Base-by-base conservation (phyloP, 805 yeast genomes). In the Candida sonorensis region DNA sequence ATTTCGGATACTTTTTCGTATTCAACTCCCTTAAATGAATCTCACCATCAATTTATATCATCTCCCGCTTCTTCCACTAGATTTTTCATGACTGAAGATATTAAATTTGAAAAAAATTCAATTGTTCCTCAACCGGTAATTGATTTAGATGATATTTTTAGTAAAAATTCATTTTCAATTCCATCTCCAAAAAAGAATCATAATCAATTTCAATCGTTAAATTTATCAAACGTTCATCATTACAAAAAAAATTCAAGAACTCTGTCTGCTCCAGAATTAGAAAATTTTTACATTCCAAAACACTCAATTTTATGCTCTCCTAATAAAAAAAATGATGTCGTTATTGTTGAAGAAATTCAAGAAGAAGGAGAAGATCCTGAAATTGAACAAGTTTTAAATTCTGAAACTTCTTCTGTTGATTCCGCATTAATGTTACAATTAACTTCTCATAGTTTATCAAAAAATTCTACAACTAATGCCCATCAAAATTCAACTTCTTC, bases 51-150 rank as follows among this genome's bases (percentile, higher is more conserved):
- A 30, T 14, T 30, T 5, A 10, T 27, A 29, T 31, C 40, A 14
- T 36, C 37, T 10, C 28, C 36, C 13, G 26, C 32, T 7, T 42
- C 42, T 21, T 25, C 44, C 9, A 42, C 54, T 2, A 43, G 43
- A 29, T 50, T 51, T 24, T 57, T 51, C 30, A 44, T 57, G 41
- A 55, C 62, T 5, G 59, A 57, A 35, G 61, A 55, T 27, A 48
- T 53, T 1, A 38, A 34, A 23, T 52, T 46, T 30, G 51, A 53
- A 15, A 33, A 36, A 26, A 42, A 43, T 34, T 44, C 59, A 6
- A 31, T 38, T 12, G 44, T 56, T 17, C 61, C 62, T 1, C 48
- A 57, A 27, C 57, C 62, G 2, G 40, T 57, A 11, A 59, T 59
- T 13, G 57, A 59, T 41, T 45, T 59, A 31, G 61, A 58, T 37